phyloP scores from a whole-genome alignment of 2,329 filamentous ascomycete genomes.

The Aspergillus intermedius region DNA sequence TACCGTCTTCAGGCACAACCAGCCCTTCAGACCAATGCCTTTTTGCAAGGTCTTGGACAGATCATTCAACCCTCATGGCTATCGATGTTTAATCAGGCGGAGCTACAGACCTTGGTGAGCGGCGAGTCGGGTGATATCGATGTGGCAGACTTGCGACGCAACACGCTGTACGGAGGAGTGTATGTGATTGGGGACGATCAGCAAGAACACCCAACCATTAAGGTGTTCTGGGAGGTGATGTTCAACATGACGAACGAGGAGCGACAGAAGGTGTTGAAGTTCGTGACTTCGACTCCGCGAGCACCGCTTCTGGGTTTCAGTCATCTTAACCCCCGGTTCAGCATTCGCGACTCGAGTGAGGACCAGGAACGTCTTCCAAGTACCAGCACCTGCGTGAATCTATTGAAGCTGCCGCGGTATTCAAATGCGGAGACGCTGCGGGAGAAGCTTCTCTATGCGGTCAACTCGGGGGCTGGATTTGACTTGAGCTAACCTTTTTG shows the following conservation, averaged over 20 bases:
- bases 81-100: conserved; percentile 96
- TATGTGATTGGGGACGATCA: conserved; percentile 87
- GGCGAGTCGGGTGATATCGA: conserved; percentile 83
- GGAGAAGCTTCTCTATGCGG: conserved; percentile 80
- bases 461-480: conserved; percentile 86
- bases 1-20: conserved; percentile 81
- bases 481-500: conserved; percentile 51
- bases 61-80: conserved; percentile 93
- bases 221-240: conserved; percentile 90
- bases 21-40: conserved; percentile 73
- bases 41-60: conserved; percentile 73
- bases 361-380: conserved; percentile 78
- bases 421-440: conserved; percentile 57
- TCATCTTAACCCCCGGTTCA: conserved; percentile 78
- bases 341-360: conserved; percentile 73
- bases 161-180: conserved; percentile 81
- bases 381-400: conserved; percentile 91
- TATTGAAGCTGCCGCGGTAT: conserved; percentile 87
- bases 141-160: conserved; percentile 72
- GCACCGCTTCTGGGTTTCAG: conserved; percentile 85
- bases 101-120: conserved; percentile 87
- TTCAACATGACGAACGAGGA: conserved; percentile 66
- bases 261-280: conserved; percentile 81
- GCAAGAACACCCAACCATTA: conserved; percentile 74
- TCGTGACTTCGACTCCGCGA: conserved; percentile 87